Evolutionary conservation across 2,329 filamentous ascomycete genomes (phyloP).

Genomic region (Diplodia corticola): DNA sequence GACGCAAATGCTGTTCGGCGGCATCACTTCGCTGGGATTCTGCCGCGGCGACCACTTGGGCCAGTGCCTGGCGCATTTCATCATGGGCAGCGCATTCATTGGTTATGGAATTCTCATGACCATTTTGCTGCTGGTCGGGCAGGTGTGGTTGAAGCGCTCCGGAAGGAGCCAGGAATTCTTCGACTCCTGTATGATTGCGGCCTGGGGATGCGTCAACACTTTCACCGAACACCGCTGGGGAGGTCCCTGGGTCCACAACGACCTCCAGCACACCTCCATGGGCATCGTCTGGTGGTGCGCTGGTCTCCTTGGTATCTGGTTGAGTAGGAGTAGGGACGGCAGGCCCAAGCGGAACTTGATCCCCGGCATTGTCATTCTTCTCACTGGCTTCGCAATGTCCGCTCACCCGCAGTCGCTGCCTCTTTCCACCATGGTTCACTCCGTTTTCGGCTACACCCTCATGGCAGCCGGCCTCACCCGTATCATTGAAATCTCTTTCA

Average conservation of each 20-base stretch:
- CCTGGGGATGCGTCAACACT: conserved; percentile 96
- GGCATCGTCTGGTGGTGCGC: conserved; percentile 99
- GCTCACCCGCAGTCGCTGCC: conserved; percentile 81
- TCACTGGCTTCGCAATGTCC: conserved; percentile 96
- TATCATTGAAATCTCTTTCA: conserved; percentile 88
- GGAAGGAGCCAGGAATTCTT: conserved; percentile 96
- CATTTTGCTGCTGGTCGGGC: conserved; percentile 82
- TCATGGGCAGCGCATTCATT: conserved; percentile 97
- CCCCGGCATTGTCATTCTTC: conserved; percentile 82
- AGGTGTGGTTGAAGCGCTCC: conserved; percentile 78
- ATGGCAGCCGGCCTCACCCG: conserved; percentile 85
- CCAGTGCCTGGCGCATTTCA: conserved; percentile 94
- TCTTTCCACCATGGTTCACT: conserved; percentile 84
- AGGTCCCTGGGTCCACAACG: conserved; percentile 82
- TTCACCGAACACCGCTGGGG: conserved; percentile 98
- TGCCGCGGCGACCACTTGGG: conserved; percentile 88
- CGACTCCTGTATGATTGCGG: conserved; percentile 84
- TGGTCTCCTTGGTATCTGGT: conserved; percentile 86
- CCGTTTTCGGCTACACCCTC: conserved; percentile 88
- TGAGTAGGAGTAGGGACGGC: conserved; percentile 80
- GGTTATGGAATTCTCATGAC: conserved; percentile 87
- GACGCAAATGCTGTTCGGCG: conserved; percentile 95
- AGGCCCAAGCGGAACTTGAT: conserved; percentile 89
- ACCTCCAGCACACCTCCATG: conserved; percentile 98
- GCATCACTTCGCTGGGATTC: conserved; percentile 88